A percentile compares a stretch with the other conserved stretches of the same genome.
phyloP scores from a whole-genome alignment of 306 rosid genomes.

The Cercis canadensis region DNA sequence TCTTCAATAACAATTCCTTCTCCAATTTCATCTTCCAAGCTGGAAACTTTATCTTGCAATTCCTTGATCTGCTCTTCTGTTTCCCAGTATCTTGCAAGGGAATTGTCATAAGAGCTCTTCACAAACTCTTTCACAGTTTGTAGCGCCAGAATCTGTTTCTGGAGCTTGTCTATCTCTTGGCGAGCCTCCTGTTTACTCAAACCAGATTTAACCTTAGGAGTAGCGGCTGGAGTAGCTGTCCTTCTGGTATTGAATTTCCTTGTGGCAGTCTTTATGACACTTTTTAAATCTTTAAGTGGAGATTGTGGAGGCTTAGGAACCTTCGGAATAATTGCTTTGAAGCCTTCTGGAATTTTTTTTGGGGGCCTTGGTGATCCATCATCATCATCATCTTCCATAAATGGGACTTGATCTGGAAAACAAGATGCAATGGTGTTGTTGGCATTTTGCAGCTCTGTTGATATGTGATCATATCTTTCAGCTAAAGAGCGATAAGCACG shows the following conservation, averaged over 20 bases:
- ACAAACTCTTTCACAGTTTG: slow-evolving; percentile 94
- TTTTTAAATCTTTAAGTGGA: slow-evolving; percentile 60
- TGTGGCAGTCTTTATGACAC: slow-evolving; percentile 48
- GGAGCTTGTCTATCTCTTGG: slow-evolving; percentile 73
- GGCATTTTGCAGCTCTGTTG: slow-evolving; percentile 95
- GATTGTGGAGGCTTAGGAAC: slow-evolving; percentile 56
- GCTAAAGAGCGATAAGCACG: slow-evolving; percentile 90
- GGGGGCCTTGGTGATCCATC: slow-evolving; percentile 44
- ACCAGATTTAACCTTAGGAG: slow-evolving; percentile 64
- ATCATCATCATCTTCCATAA: slow-evolving; percentile 91
- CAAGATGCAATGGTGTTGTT: slow-evolving; percentile 90
- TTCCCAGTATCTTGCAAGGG: slow-evolving; percentile 69
- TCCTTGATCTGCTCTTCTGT: slow-evolving; percentile 74
- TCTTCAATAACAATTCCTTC: slow-evolving; percentile 82
- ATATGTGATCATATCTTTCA: slow-evolving; percentile 91
- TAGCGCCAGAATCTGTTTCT: slow-evolving; percentile 77
- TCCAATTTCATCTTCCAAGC: slow-evolving; percentile 87
- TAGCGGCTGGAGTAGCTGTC: slow-evolving; percentile 16
- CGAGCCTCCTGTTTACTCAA: slow-evolving; percentile 73
- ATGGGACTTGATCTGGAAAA: slow-evolving; percentile 89
- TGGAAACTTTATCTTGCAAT: slow-evolving; percentile 68
- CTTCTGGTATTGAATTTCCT: slow-evolving; percentile 53
- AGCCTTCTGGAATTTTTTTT: slow-evolving; percentile 50
- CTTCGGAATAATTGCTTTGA: slow-evolving; percentile 54
- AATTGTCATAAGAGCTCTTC: slow-evolving; percentile 77